Evolutionary conservation across 805 yeast genomes (phyloP), one percentile per base, ranked within the genome.

Genomic region (Dipodascopsis uninucleata): DNA sequence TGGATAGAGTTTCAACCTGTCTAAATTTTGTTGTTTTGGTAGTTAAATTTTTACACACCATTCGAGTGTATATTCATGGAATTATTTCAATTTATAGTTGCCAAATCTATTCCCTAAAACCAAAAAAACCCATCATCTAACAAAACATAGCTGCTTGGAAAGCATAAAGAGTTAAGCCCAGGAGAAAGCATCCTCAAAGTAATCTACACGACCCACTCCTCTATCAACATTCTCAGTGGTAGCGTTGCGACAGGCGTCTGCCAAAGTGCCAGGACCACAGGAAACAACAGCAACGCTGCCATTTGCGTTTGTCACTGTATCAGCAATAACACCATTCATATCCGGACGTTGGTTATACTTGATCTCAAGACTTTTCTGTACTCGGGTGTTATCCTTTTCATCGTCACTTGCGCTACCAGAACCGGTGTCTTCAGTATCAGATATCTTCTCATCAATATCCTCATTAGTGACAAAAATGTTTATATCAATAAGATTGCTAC

Each of bases 131-230:
- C n/a, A n/a, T n/a, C n/a, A n/a, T n/a, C n/a, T n/a, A n/a, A n/a
- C n/a, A n/a, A n/a, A n/a, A n/a, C n/a, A n/a, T n/a, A n/a, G n/a
- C n/a, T n/a, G n/a, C n/a, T n/a, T n/a, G n/a, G 9, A n/a, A n/a
- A n/a, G n/a, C n/a, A n/a, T n/a, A n/a, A n/a, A n/a, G n/a, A n/a
- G n/a, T 34, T 38, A 47, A 29, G 51, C 49, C 54, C 50, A 47
- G 16, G 49, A 34, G 28, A 45, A 49, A 31, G 53, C 49, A 21
- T 49, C 53, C 38, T 49, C 53, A 25, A 49, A 49, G 37, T 49
- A 49, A 18, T 49, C 53, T 9, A 49, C 51, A 5, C 50, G 45
- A 12, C 51, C 51, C 25, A 12, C 24, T 8, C 44, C 51, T 25
- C 35, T 36, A 21, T 37, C 51, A 20, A 49, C 41, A 37, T 49